Base-by-base conservation (phyloP, 2,329 filamentous ascomycete genomes). In the Talaromyces piceae region DNA sequence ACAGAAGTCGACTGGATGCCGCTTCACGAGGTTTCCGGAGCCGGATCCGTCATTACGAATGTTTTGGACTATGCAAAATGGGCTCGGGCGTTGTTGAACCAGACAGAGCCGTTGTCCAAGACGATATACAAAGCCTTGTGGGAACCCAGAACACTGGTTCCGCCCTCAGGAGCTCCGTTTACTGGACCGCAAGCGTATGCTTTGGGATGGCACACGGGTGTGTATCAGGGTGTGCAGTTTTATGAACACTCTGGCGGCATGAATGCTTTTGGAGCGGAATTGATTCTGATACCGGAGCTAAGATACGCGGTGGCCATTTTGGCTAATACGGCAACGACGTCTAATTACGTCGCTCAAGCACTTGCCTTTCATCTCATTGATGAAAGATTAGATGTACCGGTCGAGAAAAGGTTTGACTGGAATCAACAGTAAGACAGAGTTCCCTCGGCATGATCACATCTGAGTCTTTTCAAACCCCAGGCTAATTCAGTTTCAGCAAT, bases 61-160 rank as follows among this genome's bases (percentile, higher is more conserved):
- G 68, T 73, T 4, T 28, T 60, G 0, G 71, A 74, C 52, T 74
- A 71, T 56, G 63, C 68, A 5, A 73, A 71, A 57, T 83, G 78
- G 79, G 56, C 80, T 2, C 64, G 66, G 23, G 75, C 73, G 18
- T 63, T 80, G 22, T 62, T 82, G 22, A 59, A 68, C 60, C 41
- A 64, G 56, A 30, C 66, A 66, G 30, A 63, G 67, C 45, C 67
- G 60, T n/a, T 59, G 67, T 50, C 50, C 54, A 4, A 45, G 31
- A 3, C 47, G 30, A 16, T 43, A 11, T 43, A 45, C 25, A 53
- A 45, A 28, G 46, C 31, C 2, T 49, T 53, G 3, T 53, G 41
- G 41, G 51, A 53, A 16, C 51, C 51, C 12, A 46, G 51, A 9
- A 53, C 41, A 16, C 12, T 49, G 9, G 20, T 26, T 3, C 56